Evolutionary conservation across 768 basidiomycete genomes (phyloP).

Genomic region (Grammothele lineata): DNA sequence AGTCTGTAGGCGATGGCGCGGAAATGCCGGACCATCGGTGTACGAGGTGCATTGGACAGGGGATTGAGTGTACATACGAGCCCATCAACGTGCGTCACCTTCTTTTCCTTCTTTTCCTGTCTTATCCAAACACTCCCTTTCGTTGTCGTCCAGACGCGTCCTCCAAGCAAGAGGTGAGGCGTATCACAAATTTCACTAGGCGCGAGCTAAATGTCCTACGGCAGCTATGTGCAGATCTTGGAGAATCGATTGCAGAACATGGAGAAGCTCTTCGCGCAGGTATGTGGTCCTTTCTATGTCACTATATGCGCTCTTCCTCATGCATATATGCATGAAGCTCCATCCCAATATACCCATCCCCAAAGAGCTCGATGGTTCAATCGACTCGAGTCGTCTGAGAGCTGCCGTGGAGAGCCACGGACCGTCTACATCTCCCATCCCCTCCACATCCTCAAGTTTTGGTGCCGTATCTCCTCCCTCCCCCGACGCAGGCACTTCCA

Average conservation of each 20-base stretch:
- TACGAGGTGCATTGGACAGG: constrained; percentile 9
- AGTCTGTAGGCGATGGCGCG: constrained; percentile 10
- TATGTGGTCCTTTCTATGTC: neutral
- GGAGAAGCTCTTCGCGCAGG: constrained; percentile 19
- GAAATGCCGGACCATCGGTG: constrained; percentile 10
- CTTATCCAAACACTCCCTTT: neutral
- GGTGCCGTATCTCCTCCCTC: neutral
- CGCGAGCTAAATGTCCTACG: neutral
- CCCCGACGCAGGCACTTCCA: neutral
- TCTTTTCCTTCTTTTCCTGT: neutral
- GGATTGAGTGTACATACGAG: constrained; percentile 11
- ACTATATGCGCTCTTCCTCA: neutral
- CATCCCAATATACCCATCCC: neutral
- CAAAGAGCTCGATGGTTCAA: constrained; percentile 3
- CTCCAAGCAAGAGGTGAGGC: constrained; percentile 10
- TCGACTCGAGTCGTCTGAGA: neutral
- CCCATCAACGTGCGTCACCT: constrained; percentile 7
- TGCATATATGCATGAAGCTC: neutral
- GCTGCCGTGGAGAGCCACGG: neutral
- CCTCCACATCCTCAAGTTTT: neutral
- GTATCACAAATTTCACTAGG: neutral
- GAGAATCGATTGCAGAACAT: constrained; percentile 19
- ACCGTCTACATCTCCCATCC: neutral
- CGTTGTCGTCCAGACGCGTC: neutral
- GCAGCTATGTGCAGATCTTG: constrained; percentile 19